Evolutionary conservation across 2,329 filamentous ascomycete species (phyloP).

Genomic region (Erysiphe neolycopersici): DNA sequence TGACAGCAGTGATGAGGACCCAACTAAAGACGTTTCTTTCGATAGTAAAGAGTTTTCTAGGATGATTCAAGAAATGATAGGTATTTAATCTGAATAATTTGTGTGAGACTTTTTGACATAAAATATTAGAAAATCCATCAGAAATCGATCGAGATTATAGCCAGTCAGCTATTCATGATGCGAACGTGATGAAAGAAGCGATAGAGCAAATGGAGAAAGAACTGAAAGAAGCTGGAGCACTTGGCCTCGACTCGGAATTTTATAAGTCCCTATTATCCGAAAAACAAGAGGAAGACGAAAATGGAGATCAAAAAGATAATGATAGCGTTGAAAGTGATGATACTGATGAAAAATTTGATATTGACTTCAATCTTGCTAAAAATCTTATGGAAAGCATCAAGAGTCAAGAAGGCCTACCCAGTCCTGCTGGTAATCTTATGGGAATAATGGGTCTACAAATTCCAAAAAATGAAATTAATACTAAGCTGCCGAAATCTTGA

Average conservation of each 20-base stretch:
- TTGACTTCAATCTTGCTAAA: conserved; percentile 68
- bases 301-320: conserved; percentile 4
- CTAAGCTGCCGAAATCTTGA: not conserved
- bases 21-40: conserved; percentile 53
- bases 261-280: conserved; percentile 3
- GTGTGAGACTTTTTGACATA: not conserved
- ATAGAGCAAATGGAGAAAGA: conserved; percentile 47
- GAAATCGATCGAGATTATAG: conserved; percentile 10
- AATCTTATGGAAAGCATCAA: conserved; percentile 88
- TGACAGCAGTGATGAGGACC: conserved; percentile 36
- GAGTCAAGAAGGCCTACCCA: conserved; percentile 59
- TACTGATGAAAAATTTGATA: conserved; percentile 35
- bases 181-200: conserved; percentile 35
- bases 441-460: conserved; percentile 62
- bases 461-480: conserved; percentile 47
- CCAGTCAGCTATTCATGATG: conserved; percentile 20
- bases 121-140: not conserved
- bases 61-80: conserved; percentile 89
- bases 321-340: conserved; percentile 17
- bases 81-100: conserved; percentile 20
- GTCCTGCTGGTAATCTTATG: conserved; percentile 69
- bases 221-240: conserved; percentile 38
- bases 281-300: conserved; percentile 6
- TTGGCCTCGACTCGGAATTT: conserved; percentile 23
- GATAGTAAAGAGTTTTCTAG: conserved; percentile 42